Conservation (phyloP, 768 basidiomycete species). For the Mycena venus region DNA sequence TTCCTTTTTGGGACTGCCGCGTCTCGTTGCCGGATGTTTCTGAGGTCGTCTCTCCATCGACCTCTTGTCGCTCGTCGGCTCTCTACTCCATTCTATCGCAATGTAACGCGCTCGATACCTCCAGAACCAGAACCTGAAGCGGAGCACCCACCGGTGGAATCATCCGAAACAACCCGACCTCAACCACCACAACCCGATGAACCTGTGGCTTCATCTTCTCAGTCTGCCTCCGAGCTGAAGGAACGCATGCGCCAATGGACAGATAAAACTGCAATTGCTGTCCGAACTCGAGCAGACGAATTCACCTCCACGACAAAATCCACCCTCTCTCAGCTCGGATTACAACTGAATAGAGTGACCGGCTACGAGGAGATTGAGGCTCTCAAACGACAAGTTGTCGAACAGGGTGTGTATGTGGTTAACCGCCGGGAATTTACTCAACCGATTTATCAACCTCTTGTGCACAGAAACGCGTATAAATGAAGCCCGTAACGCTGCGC, state of each 20-base stretch:
- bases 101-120: slow-evolving; percentile 18
- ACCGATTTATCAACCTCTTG: neutral
- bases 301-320: slow-evolving; percentile 69
- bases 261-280: slow-evolving; percentile 54
- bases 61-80: slow-evolving; percentile 16
- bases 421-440: neutral
- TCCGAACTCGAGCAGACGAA: slow-evolving; percentile 69
- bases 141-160: neutral
- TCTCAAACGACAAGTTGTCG: slow-evolving; percentile 81
- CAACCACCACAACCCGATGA: neutral
- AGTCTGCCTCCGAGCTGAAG: slow-evolving; percentile 49
- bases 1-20: slow-evolving; percentile 3
- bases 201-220: slow-evolving; percentile 32
- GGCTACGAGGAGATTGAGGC: slow-evolving; percentile 94
- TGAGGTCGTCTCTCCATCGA: slow-evolving; percentile 23
- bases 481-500: slow-evolving; percentile 73
- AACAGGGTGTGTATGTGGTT: slow-evolving; percentile 73
- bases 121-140: slow-evolving; percentile 6
- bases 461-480: slow-evolving; percentile 80
- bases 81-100: neutral
- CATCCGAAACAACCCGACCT: slow-evolving; percentile 9
- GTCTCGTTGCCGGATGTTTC: slow-evolving; percentile 18
- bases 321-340: slow-evolving; percentile 81
- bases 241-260: slow-evolving; percentile 62
- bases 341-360: slow-evolving; percentile 86